Evolutionary conservation across 192 early-diverging fungal genomes (phyloP).

Genomic region (Gigaspora rosea): DNA sequence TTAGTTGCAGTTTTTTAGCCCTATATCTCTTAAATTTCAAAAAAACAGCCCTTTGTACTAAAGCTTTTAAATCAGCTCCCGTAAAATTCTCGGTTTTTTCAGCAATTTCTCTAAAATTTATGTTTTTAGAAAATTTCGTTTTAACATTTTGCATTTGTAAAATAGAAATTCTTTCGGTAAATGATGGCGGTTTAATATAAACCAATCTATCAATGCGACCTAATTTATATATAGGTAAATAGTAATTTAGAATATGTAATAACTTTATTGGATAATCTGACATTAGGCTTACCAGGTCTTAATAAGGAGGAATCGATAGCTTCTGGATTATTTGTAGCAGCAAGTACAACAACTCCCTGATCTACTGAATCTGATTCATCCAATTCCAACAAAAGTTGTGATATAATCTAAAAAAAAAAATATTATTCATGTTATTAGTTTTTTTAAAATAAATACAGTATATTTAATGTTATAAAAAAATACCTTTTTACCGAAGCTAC

Average conservation of each 20-base stretch:
- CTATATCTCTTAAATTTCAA: constrained; percentile 49
- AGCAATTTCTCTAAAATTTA: constrained; percentile 49
- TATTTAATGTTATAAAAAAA: too few species aligned
- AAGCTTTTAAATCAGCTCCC: constrained; percentile 68
- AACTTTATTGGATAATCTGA: neutral
- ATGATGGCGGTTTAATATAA: constrained; percentile 65
- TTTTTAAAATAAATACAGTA: too few species aligned
- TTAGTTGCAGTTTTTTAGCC: constrained; percentile 2
- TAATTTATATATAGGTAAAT: constrained; percentile 24
- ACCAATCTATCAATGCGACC: constrained; percentile 81
- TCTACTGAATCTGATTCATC: constrained; percentile 59
- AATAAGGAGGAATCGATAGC: constrained; percentile 76
- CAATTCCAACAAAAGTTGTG: constrained; percentile 79
- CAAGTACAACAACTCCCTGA: constrained; percentile 72
- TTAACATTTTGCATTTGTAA: constrained; percentile 53
- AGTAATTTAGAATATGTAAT: neutral
- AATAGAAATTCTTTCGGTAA: constrained; percentile 63
- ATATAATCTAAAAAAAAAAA: constrained; percentile 54
- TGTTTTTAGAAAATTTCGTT: constrained; percentile 25
- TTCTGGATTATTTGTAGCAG: constrained; percentile 83
- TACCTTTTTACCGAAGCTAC: constrained; percentile 72
- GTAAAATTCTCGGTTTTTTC: constrained; percentile 55
- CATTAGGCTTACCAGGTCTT: constrained; percentile 59
- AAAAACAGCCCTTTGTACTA: constrained; percentile 60
- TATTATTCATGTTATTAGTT: neutral